Evolutionary conservation across 192 early-diverging fungal genomes (phyloP).

Genomic region (Rhizoclosmatium globosum): DNA sequence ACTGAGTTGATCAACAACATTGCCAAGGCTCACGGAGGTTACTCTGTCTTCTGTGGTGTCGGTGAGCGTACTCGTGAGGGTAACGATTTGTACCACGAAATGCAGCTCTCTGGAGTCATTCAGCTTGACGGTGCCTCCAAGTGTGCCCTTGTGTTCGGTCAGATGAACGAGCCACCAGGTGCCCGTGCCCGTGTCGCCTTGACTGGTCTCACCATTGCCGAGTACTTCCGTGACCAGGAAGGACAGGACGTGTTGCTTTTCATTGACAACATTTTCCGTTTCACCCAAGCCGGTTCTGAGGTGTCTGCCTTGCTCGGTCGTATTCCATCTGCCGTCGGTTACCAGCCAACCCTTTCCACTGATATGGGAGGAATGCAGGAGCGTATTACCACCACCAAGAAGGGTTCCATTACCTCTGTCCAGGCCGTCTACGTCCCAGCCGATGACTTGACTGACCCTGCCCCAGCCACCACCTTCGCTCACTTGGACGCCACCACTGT

Average conservation of each 20-base stretch:
- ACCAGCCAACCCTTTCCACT: slow-evolving; percentile 98
- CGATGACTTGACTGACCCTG: slow-evolving; percentile 99
- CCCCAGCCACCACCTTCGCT: slow-evolving; percentile 98
- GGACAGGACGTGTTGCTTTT: slow-evolving; percentile 99
- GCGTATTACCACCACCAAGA: slow-evolving; percentile 99
- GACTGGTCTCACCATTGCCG: slow-evolving; percentile 97
- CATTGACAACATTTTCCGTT: slow-evolving; percentile 99
- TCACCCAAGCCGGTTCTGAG: slow-evolving; percentile 99
- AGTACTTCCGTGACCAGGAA: slow-evolving; percentile 99
- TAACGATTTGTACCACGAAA: slow-evolving; percentile 99
- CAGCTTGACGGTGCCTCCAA: slow-evolving; percentile 94
- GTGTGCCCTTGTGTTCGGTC: slow-evolving; percentile 96
- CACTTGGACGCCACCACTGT: slow-evolving; percentile 99
- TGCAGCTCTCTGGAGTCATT: slow-evolving; percentile 96
- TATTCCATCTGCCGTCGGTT: slow-evolving; percentile 99
- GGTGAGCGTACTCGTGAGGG: slow-evolving; percentile 99
- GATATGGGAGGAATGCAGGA: slow-evolving; percentile 99
- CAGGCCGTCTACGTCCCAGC: slow-evolving; percentile 97
- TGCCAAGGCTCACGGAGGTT: slow-evolving; percentile 98
- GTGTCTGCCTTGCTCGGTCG: slow-evolving; percentile 98
- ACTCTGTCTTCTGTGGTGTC: slow-evolving; percentile 98
- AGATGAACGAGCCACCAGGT: slow-evolving; percentile 99
- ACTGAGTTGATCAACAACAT: slow-evolving; percentile 99
- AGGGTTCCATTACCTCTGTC: slow-evolving; percentile 99
- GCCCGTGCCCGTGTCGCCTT: slow-evolving; percentile 98